Conservation (phyloP, 1,284 basidiomycete species). For the Blastosporella zonata region DNA sequence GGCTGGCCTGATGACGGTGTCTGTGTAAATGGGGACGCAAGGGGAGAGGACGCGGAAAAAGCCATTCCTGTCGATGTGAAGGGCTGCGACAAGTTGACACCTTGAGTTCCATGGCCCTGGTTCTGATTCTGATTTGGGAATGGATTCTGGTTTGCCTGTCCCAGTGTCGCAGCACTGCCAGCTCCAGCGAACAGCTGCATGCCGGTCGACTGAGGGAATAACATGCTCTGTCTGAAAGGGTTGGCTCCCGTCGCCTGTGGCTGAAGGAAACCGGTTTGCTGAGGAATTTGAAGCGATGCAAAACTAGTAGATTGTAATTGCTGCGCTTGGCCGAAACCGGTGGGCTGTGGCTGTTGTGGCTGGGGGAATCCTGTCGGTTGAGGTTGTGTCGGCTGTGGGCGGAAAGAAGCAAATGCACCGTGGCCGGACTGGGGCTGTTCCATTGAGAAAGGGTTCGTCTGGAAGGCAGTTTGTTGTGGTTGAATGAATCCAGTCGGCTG, state of each 20-base stretch:
- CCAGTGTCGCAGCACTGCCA: not conserved
- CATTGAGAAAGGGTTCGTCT: conserved; percentile 43
- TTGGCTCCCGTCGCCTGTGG: conserved; percentile 71
- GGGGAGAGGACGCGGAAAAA: conserved; percentile 15
- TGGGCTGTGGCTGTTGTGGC: conserved; percentile 17
- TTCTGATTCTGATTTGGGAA: conserved; percentile 8
- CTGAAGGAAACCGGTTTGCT: conserved; percentile 40
- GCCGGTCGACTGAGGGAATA: conserved; percentile 71
- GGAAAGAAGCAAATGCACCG: conserved; percentile 50
- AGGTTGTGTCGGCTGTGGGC: conserved; percentile 28
- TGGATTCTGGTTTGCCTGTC: conserved; percentile 14
- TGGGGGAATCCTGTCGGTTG: conserved; percentile 41
- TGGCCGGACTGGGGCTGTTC: conserved; percentile 44
- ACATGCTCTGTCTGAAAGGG: conserved; percentile 64
- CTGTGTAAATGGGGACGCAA: conserved; percentile 20
- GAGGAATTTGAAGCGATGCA: conserved; percentile 19
- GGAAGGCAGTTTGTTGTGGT: conserved; percentile 42
- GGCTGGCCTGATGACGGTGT: conserved; percentile 12
- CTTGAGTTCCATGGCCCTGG: conserved; percentile 1
- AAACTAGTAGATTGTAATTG: conserved; percentile 21
- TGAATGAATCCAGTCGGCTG: conserved; percentile 63
- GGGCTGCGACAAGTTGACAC: conserved; percentile 6
- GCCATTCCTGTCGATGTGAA: conserved; percentile 18
- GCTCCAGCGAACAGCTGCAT: conserved; percentile 41
- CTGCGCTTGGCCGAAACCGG: conserved; percentile 19